These are phyloP conservation scores for Papiliotrema terrestris DNA, from an alignment of 1,284 basidiomycete species.

Conservation along the genomic window DNA sequence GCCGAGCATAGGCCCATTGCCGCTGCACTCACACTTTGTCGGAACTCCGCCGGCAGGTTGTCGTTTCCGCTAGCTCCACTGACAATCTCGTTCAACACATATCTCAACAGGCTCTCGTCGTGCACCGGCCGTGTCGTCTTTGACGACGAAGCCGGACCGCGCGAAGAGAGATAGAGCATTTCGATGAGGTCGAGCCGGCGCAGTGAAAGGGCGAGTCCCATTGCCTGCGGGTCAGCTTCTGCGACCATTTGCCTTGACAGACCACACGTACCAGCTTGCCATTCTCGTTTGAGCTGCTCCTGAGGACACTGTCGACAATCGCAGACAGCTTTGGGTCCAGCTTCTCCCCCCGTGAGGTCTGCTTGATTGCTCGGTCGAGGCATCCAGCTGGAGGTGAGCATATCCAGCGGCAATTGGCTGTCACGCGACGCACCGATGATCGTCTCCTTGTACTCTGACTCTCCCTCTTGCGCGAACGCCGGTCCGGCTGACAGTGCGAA, in stretches of 20 bases:
- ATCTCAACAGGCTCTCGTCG: slow-evolving; percentile 74
- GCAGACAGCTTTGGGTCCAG: slow-evolving; percentile 72
- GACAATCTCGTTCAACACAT: slow-evolving; percentile 83
- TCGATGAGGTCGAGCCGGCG: slow-evolving; percentile 79
- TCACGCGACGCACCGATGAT: slow-evolving; percentile 68
- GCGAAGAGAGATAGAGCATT: slow-evolving; percentile 58
- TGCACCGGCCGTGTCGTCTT: slow-evolving; percentile 43
- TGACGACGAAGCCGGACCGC: slow-evolving; percentile 26
- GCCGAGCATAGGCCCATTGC: background rate
- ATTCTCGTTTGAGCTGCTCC: slow-evolving; percentile 74
- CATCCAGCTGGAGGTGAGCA: slow-evolving; percentile 66
- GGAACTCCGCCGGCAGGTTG: slow-evolving; percentile 38
- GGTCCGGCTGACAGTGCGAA: slow-evolving; percentile 45
- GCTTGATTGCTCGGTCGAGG: slow-evolving; percentile 80
- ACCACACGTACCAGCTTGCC: slow-evolving; percentile 67
- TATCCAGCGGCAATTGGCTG: too few relatives aligned
- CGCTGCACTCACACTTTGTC: slow-evolving; percentile 58
- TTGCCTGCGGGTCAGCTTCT: slow-evolving; percentile 58
- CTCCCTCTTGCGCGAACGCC: slow-evolving; percentile 72
- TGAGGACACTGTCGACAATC: slow-evolving; percentile 84
- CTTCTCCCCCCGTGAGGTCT: slow-evolving; percentile 50
- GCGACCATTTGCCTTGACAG: background rate
- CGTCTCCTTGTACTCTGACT: slow-evolving; percentile 87
- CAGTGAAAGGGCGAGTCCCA: slow-evolving; percentile 89
- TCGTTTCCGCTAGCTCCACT: slow-evolving; percentile 54